Evolutionary conservation across 1,139 yeast species (phyloP).

Genomic region (Sugiyamaella grinbergsii): DNA sequence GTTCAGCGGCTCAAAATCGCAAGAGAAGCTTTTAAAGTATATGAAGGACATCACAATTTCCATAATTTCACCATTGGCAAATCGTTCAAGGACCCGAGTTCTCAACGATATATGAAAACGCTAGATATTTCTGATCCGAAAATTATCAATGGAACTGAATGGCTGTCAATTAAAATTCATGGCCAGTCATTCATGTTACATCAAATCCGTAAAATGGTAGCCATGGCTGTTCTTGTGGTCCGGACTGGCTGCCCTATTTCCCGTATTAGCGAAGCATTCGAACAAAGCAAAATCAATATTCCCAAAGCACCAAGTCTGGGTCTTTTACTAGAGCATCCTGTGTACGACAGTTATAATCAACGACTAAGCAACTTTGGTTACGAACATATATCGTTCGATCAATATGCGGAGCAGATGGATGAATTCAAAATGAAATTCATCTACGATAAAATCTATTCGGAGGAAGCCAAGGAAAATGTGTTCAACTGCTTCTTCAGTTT

Average conservation of each 20-base stretch:
- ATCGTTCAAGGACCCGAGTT: conserved; percentile 80
- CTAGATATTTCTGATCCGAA: conserved; percentile 87
- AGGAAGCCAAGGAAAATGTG: conserved; percentile 83
- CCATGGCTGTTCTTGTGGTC: conserved; percentile 85
- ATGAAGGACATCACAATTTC: conserved; percentile 89
- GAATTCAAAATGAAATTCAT: conserved; percentile 84
- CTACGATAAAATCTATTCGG: conserved; percentile 87
- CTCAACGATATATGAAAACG: conserved; percentile 77
- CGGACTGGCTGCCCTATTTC: conserved; percentile 82
- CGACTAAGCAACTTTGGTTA: conserved; percentile 78
- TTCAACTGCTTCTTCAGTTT: conserved; percentile 88
- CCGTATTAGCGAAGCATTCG: conserved; percentile 79
- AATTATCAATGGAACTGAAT: conserved; percentile 89
- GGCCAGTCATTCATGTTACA: conserved; percentile 99
- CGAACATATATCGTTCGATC: conserved; percentile 69
- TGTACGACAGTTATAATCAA: conserved; percentile 80
- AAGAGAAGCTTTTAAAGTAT: conserved; percentile 68
- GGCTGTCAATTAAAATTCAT: conserved; percentile 94
- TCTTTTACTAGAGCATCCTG: conserved; percentile 84
- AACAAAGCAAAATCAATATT: conserved; percentile 71
- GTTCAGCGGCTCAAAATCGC: conserved; percentile 60
- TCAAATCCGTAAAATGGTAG: conserved; percentile 97
- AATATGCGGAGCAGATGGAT: conserved; percentile 70
- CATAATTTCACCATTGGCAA: conserved; percentile 95
- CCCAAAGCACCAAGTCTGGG: conserved; percentile 99